Base-by-base conservation (phyloP, 2,329 filamentous ascomycete species). In the Venturia nashicola region DNA sequence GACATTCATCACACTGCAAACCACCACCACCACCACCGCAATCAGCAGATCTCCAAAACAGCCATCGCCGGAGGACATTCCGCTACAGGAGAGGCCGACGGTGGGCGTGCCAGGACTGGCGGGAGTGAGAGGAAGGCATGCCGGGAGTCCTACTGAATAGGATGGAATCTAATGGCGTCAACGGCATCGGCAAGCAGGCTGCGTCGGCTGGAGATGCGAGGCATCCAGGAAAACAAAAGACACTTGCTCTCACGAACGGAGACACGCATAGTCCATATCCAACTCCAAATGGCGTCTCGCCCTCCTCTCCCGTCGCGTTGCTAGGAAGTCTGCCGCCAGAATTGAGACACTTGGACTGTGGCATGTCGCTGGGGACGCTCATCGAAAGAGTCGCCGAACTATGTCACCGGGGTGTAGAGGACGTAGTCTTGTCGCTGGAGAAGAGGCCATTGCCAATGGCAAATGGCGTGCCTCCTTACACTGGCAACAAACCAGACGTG, bases 371-470 rank as follows among this genome's bases (percentile, higher is more conserved):
- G 23, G 86, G 86, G 5, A 82, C 82, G 16, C 78, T 99, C 57
- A 81, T 97, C 62, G 83, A 85, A 67, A 86, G 94, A 68, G 82
- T 94, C 44, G 87, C 90, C 42, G 91, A 97, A 74, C 85, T 87
- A 70, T 91, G 89, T 60, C 92, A 92, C 75, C 90, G 90, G 72
- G 84, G 87, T 63, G 79, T 97, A 40, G 81, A 84, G 60, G 86
- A 89, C 9, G 81, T 88, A 66, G 82, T 97, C 54, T 77, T 81
- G 44, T 83, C 87, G 65, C 77, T 97, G 74, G 85, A 88, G 39
- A 83, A 86, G 65, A 84, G 90, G 71, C 84, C 51, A 8, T 20
- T 57, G 16, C 51, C 51, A 11, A 36, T 57, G 51, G 18, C 23
- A 14, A 59, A 59, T 20, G 61, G 63, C 18, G 8, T 64, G 39